These are phyloP conservation scores for Golubevia sp. DNA, from an alignment of 1,284 basidiomycete genomes.

Conservation along the genomic window DNA sequence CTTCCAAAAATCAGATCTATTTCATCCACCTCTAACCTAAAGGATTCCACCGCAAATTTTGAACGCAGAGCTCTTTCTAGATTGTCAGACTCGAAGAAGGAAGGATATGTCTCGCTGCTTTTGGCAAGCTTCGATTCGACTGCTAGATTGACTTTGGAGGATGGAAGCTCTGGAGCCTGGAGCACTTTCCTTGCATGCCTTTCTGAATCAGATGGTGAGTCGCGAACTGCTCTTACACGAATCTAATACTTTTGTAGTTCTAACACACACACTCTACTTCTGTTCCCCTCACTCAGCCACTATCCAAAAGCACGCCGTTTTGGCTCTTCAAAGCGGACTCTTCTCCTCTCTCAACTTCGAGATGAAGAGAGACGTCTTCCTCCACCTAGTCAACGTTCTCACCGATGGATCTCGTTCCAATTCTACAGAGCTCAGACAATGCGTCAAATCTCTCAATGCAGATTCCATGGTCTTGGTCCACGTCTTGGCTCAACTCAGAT, in stretches of 20 bases:
- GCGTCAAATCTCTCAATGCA: slow-evolving; percentile 32
- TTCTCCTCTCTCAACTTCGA: slow-evolving; percentile 19
- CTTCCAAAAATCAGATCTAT: slow-evolving; percentile 26
- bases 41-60: slow-evolving; percentile 8
- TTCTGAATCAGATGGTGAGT: too few relatives aligned
- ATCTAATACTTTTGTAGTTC: too few relatives aligned
- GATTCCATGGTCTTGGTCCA: slow-evolving; percentile 30
- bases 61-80: neutral
- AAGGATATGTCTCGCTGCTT: slow-evolving; percentile 30
- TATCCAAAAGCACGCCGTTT: slow-evolving; percentile 35
- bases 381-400: slow-evolving; percentile 31
- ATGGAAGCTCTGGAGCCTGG: slow-evolving; percentile 22
- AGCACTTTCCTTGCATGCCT: slow-evolving; percentile 24
- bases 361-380: slow-evolving; percentile 27
- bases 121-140: slow-evolving; percentile 32
- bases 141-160: slow-evolving; percentile 26
- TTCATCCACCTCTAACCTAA: too few relatives aligned
- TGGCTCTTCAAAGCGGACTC: slow-evolving; percentile 31
- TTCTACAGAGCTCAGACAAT: slow-evolving; percentile 22
- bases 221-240: too few relatives aligned
- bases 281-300: slow-evolving; percentile 7
- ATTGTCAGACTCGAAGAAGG: neutral
- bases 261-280: too few relatives aligned
- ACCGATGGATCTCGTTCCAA: slow-evolving; percentile 24
- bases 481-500: slow-evolving; percentile 37